Conservation (phyloP, 225 moss, liverwort and hornwort species). For the Polytrichum formosum region DNA sequence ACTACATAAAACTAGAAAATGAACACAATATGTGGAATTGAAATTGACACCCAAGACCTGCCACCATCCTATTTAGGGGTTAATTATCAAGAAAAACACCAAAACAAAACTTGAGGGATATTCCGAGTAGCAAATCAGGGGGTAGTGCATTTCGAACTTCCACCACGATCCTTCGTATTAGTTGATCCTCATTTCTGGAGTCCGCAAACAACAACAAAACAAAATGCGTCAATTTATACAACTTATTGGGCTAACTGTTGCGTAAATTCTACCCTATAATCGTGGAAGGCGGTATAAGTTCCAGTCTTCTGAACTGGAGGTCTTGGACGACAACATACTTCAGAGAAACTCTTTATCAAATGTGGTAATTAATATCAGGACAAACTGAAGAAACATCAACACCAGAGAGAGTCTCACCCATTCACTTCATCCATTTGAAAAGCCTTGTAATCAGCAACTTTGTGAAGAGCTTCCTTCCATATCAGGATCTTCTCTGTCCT, state of each 20-base stretch:
- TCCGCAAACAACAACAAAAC: background rate
- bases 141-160: conserved; percentile 7
- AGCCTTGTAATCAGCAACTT: conserved; percentile 4
- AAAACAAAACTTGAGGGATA: too few species aligned
- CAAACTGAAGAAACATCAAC: too few species aligned
- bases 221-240: background rate
- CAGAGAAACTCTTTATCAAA: background rate
- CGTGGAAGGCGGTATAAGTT: background rate
- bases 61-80: too few species aligned
- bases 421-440: conserved; percentile 14
- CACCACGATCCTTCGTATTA: conserved; percentile 4
- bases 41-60: too few species aligned
- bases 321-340: background rate
- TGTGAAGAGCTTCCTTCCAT: conserved; percentile 8
- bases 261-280: background rate
- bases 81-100: too few species aligned
- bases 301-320: background rate
- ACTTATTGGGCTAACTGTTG: too few species aligned
- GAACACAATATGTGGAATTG: too few species aligned
- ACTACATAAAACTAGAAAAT: too few species aligned
- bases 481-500: background rate
- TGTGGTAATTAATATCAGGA: background rate
- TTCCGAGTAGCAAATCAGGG: background rate
- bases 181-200: conserved; percentile 5
- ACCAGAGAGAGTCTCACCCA: background rate